A percentile compares a stretch with the other conserved stretches of the same genome.
phyloP scores from a whole-genome alignment of 1,284 basidiomycete species.

The Sparassis latifolia region DNA sequence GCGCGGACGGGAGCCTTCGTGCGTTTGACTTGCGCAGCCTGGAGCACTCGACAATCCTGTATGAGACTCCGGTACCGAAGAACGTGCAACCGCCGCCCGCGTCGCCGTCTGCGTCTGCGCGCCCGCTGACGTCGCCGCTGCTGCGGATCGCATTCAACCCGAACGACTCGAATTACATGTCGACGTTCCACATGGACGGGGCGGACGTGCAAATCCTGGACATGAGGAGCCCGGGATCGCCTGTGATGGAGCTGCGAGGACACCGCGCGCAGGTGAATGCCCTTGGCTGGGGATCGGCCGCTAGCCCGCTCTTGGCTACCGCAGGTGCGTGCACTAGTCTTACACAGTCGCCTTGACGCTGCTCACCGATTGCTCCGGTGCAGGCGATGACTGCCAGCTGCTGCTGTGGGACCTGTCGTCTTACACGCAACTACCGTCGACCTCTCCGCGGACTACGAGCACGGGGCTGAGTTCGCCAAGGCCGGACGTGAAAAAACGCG shows the following conservation, averaged over 20 bases:
- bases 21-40: slow-evolving; percentile 95
- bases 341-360: neutral
- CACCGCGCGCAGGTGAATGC: slow-evolving; percentile 77
- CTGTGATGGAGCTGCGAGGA: slow-evolving; percentile 83
- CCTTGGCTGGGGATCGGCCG: slow-evolving; percentile 81
- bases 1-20: slow-evolving; percentile 93
- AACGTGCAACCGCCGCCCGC: slow-evolving; percentile 46
- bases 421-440: slow-evolving; percentile 47
- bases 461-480: slow-evolving; percentile 66
- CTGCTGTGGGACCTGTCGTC: slow-evolving; percentile 82
- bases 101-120: slow-evolving; percentile 51
- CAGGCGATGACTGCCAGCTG: slow-evolving; percentile 89
- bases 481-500: slow-evolving; percentile 70
- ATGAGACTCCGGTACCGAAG: slow-evolving; percentile 85
- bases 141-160: slow-evolving; percentile 85
- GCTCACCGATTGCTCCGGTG: neutral
- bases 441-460: slow-evolving; percentile 56
- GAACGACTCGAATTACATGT: slow-evolving; percentile 83
- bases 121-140: slow-evolving; percentile 75
- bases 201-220: slow-evolving; percentile 85
- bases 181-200: slow-evolving; percentile 90
- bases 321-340: slow-evolving; percentile 50
- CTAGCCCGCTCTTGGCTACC: slow-evolving; percentile 78
- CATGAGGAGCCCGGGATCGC: slow-evolving; percentile 90
- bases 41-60: slow-evolving; percentile 98